Conservation (phyloP, 2,329 filamentous ascomycete species). For the Seiridium unicorne region DNA sequence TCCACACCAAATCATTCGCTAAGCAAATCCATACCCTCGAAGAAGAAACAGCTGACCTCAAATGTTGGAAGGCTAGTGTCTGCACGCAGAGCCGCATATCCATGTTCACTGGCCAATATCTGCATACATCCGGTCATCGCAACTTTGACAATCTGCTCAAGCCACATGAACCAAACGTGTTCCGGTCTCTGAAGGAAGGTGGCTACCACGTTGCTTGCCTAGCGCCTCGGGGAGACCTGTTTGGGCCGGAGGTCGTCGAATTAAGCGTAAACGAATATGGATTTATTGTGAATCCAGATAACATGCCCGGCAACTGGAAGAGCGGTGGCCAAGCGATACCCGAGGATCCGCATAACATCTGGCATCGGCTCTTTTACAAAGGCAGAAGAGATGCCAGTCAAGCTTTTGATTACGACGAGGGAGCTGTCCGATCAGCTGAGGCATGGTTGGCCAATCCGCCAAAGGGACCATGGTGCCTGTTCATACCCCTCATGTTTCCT, state of each 20-base stretch:
- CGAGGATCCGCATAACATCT: constrained; percentile 31
- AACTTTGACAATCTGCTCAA: constrained; percentile 46
- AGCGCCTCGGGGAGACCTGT: constrained; percentile 38
- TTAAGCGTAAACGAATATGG: constrained; percentile 43
- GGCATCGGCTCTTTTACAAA: constrained; percentile 38
- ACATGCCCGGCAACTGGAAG: constrained; percentile 16
- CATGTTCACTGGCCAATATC: constrained; percentile 46
- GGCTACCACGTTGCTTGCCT: constrained; percentile 48
- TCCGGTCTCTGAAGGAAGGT: constrained; percentile 38
- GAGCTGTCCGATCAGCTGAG: constrained; percentile 36
- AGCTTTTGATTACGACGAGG: constrained; percentile 43
- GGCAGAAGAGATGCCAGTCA: constrained; percentile 34
- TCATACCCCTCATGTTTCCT: constrained; percentile 41
- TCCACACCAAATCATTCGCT: too few relatives aligned
- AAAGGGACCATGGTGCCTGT: constrained; percentile 38
- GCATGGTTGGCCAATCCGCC: constrained; percentile 43
- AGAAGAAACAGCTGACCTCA: too few relatives aligned
- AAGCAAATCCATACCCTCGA: too few relatives aligned
- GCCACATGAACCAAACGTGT: constrained; percentile 46
- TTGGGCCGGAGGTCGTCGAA: constrained; percentile 41
- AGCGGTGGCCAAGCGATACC: constrained; percentile 18
- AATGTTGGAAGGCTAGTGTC: constrained; percentile 17
- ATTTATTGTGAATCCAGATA: constrained; percentile 37
- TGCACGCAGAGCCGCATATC: constrained; percentile 45
- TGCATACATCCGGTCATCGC: constrained; percentile 43